These are phyloP conservation scores for Rhynchosporium graminicola DNA, from an alignment of 2,329 filamentous ascomycete genomes.

Conservation along the genomic window DNA sequence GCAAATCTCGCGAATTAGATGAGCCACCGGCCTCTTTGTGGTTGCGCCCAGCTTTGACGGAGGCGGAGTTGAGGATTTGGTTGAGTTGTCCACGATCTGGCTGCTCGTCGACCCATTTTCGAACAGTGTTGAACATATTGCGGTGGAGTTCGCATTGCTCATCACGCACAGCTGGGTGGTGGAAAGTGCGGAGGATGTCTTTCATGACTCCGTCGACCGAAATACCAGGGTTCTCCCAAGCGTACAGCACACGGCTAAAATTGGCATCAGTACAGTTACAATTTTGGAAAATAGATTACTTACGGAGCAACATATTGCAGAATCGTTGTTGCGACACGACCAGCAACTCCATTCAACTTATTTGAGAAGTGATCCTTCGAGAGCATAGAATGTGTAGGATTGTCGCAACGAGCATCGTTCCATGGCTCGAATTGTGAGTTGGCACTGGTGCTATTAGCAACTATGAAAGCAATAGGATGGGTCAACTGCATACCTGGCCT, in stretches of 20 bases:
- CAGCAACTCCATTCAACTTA: slow-evolving; percentile 74
- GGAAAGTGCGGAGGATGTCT: slow-evolving; percentile 81
- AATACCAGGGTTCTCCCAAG: slow-evolving; percentile 86
- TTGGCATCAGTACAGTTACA: slow-evolving; percentile 32
- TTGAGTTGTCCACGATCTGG: slow-evolving; percentile 70
- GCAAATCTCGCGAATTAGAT: slow-evolving; percentile 41
- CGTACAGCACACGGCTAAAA: slow-evolving; percentile 74
- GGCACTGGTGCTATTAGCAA: slow-evolving; percentile 46
- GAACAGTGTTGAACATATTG: slow-evolving; percentile 86
- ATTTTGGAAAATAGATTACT: slow-evolving; percentile 51
- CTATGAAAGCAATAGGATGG: not conserved
- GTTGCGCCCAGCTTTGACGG: slow-evolving; percentile 81
- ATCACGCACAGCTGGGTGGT: slow-evolving; percentile 83
- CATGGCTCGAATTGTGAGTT: slow-evolving; percentile 78
- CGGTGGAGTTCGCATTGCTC: slow-evolving; percentile 76
- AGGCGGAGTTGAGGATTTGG: slow-evolving; percentile 75
- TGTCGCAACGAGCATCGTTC: slow-evolving; percentile 72
- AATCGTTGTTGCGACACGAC: slow-evolving; percentile 71
- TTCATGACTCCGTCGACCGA: slow-evolving; percentile 80
- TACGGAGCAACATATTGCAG: slow-evolving; percentile 84
- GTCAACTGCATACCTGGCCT: slow-evolving; percentile 47
- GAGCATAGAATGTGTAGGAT: slow-evolving; percentile 81
- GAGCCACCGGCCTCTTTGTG: slow-evolving; percentile 48
- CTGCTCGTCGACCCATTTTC: slow-evolving; percentile 74
- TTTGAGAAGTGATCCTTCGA: slow-evolving; percentile 86